A percentile compares a stretch with the other conserved stretches of the same genome.
Conservation (phyloP, 495 filamentous ascomycete species). For the Staphylotrichum tortipilum region DNA sequence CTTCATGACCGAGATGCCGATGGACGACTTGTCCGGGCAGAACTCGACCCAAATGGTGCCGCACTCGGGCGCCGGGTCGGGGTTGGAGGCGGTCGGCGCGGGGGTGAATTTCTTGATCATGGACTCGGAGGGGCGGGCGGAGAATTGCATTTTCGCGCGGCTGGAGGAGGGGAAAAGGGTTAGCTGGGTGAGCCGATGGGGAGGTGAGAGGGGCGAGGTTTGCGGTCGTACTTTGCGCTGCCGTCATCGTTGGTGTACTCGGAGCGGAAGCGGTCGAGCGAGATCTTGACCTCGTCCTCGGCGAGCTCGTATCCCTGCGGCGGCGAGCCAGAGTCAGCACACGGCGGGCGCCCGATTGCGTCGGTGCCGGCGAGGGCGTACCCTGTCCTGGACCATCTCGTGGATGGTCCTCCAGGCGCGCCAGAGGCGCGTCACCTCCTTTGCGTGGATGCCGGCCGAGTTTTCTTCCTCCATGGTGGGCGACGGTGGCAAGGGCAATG, state of each 20-base stretch:
- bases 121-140: constrained; percentile 64
- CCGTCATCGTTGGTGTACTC: constrained; percentile 63
- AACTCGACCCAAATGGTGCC: constrained; percentile 94
- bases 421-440: constrained; percentile 69
- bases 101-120: constrained; percentile 81
- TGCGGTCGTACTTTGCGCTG: constrained; percentile 52
- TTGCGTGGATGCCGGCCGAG: constrained; percentile 35
- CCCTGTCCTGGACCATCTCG: constrained; percentile 78
- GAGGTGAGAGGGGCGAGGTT: not conserved
- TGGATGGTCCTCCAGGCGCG: constrained; percentile 80
- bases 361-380: constrained; percentile 31
- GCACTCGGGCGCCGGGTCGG: constrained; percentile 59
- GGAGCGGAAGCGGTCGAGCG: constrained; percentile 62
- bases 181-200: not conserved
- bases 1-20: constrained; percentile 88
- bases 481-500: constrained; percentile 1
- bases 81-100: constrained; percentile 52
- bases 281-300: constrained; percentile 78
- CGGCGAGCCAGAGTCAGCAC: no score
- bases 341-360: no score
- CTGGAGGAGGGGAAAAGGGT: constrained; percentile 34
- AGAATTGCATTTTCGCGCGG: constrained; percentile 76
- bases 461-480: constrained; percentile 48
- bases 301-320: constrained; percentile 80
- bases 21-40: constrained; percentile 54